These are phyloP conservation scores for Kwoniella dendrophila DNA, from an alignment of 768 basidiomycete genomes.

Conservation along the genomic window DNA sequence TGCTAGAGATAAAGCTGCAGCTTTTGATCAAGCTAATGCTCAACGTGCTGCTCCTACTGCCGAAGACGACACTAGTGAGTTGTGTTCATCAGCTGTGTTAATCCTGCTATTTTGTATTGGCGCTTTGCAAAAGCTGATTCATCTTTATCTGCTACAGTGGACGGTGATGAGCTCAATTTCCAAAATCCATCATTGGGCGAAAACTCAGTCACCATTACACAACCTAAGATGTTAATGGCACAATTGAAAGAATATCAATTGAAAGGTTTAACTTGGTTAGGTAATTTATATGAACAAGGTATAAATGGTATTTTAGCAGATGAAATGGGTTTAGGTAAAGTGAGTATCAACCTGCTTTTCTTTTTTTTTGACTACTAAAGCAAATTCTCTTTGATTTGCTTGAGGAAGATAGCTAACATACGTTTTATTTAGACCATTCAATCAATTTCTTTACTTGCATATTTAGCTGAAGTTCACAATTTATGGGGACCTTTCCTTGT, in stretches of 20 bases:
- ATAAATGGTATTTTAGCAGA: constrained; percentile 99
- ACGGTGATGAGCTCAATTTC: constrained; percentile 89
- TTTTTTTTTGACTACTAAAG: background rate
- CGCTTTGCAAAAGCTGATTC: background rate
- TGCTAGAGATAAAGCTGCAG: constrained; percentile 75
- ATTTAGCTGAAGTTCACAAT: constrained; percentile 93
- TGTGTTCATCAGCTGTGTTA: background rate
- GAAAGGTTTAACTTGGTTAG: constrained; percentile 97
- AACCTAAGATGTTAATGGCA: constrained; percentile 94
- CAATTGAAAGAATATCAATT: constrained; percentile 97
- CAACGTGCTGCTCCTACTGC: constrained; percentile 62
- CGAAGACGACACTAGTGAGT: constrained; percentile 64
- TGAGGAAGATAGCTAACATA: background rate
- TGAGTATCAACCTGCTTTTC: constrained; percentile 22
- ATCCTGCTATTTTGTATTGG: background rate
- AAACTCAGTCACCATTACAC: constrained; percentile 79
- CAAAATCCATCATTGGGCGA: constrained; percentile 92
- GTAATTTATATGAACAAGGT: constrained; percentile 95
- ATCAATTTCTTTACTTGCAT: constrained; percentile 92
- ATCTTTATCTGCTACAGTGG: constrained; percentile 27
- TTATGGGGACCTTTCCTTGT: constrained; percentile 99
- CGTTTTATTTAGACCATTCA: constrained; percentile 70
- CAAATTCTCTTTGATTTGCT: background rate
- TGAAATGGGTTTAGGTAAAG: constrained; percentile 79
- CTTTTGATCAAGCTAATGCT: constrained; percentile 82